phyloP scores from a whole-genome alignment of 805 yeast genomes.

The Geotrichum ghanense region DNA sequence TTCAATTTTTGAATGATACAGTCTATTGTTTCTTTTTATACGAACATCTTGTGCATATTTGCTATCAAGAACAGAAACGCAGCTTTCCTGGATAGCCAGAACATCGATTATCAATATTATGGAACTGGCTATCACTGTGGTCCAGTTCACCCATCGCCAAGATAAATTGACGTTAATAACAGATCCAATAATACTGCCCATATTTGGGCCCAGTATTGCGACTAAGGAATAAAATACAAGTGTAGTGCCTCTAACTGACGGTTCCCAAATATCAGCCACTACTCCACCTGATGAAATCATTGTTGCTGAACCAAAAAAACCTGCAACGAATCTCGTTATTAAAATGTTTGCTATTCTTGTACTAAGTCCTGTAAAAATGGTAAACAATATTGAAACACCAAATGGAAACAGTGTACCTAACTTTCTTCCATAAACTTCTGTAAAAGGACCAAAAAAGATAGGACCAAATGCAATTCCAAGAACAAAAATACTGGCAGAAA shows the following conservation, averaged over 20 bases:
- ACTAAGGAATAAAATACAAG: constrained; percentile 37
- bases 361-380: constrained; percentile 40
- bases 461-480: constrained; percentile 63
- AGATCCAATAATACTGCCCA: constrained; percentile 37
- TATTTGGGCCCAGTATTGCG: constrained; percentile 31
- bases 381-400: constrained; percentile 29
- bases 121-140: constrained; percentile 34
- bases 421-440: constrained; percentile 41
- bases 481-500: constrained; percentile 48
- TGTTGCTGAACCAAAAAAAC: constrained; percentile 50
- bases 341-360: constrained; percentile 40
- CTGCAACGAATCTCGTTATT: constrained; percentile 47
- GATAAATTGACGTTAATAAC: constrained; percentile 25
- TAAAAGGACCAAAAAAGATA: constrained; percentile 49
- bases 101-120: constrained; percentile 28
- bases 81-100: constrained; percentile 28
- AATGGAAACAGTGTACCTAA: constrained; percentile 34
- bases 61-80: constrained; percentile 40
- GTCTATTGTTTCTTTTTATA: constrained; percentile 67
- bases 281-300: constrained; percentile 50
- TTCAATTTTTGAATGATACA: constrained; percentile 88
- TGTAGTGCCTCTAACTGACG: constrained; percentile 42
- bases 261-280: constrained; percentile 45
- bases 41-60: constrained; percentile 56
- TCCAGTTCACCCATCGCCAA: constrained; percentile 52